Evolutionary conservation across 805 yeast species (phyloP), one percentile per base, ranked within the genome.

Genomic region (Komagataella phaffii): DNA sequence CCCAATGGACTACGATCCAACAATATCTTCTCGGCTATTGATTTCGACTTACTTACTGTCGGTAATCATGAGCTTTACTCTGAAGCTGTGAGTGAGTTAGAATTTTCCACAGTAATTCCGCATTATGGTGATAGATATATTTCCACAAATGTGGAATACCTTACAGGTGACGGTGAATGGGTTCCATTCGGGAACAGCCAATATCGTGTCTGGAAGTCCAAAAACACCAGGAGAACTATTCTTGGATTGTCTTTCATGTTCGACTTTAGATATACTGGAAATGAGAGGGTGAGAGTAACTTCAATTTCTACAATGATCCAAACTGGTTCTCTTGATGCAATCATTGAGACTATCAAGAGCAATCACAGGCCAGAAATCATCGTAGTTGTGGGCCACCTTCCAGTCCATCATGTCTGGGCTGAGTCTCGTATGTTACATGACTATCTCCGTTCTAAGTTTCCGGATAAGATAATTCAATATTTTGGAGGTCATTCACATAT

Each of bases 401-500:
- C 96, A 0, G 77, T 81, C 56, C 69, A 54, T 24, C 80, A 77
- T 52, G 64, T 65, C 40, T 81, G 83, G 82, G 57, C 61, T 3
- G 89, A 84, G 60, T 61, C 79, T 55, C 65, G 66, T 53, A 53
- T 65, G 2, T 62, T 83, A 45, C 81, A 81, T 56, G 47, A 60
- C 0, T 64, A 63, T 5, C 64, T 91, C 24, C 75, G 97, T 54
- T 53, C 62, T 23, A 68, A 65, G 24, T 85, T 77, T 58, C 91
- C 95, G 5, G 62, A 72, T 30, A 73, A 75, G 0, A 70, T 80
- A 0, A 85, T 91, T 51, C 96, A 88, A 63, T 87, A 85, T 58
- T 83, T 91, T 65, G 98, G 97, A 1, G 98, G 97, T 1, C 98
- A 91, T 66, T 81, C 95, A 24, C 98, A 91, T 62, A 80, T 91